Evolutionary conservation across 768 basidiomycete genomes (phyloP).

Genomic region (Hysterangium stoloniferum): DNA sequence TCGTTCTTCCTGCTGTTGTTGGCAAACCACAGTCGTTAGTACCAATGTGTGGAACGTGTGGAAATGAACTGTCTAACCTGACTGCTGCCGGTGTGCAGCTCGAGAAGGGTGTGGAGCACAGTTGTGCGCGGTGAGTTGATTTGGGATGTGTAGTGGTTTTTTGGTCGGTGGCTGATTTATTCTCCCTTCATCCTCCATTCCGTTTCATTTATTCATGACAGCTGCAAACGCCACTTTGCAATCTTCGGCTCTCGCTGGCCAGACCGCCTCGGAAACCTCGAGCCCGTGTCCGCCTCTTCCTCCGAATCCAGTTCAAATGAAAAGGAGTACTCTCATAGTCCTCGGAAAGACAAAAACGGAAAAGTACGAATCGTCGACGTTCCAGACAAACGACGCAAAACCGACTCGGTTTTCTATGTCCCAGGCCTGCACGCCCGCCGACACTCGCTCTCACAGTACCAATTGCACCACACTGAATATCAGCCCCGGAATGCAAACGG

Average conservation of each 20-base stretch:
- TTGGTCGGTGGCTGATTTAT: neutral
- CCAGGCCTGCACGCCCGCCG: neutral
- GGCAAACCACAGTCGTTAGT: neutral
- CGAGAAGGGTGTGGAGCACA: slow-evolving; percentile 34
- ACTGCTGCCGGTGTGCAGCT: slow-evolving; percentile 51
- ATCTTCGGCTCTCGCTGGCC: slow-evolving; percentile 74
- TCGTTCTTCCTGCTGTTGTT: neutral
- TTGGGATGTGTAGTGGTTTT: slow-evolving; percentile 11
- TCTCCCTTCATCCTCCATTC: too few relatives aligned
- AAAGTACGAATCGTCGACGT: neutral
- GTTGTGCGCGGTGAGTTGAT: slow-evolving; percentile 63
- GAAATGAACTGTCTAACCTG: slow-evolving; percentile 40
- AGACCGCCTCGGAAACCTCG: slow-evolving; percentile 40
- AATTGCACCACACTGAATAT: neutral
- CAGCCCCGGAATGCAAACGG: neutral
- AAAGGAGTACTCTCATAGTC: slow-evolving; percentile 45
- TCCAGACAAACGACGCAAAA: slow-evolving; percentile 6
- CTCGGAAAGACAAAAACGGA: slow-evolving; percentile 27
- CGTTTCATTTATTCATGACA: too few relatives aligned
- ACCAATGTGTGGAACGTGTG: slow-evolving; percentile 14
- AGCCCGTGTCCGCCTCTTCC: slow-evolving; percentile 31
- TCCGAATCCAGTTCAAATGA: slow-evolving; percentile 44
- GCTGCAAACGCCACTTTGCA: slow-evolving; percentile 73
- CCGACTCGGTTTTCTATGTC: neutral
- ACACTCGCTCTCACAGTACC: too few relatives aligned